phyloP scores from a whole-genome alignment of 2,329 filamentous ascomycete genomes.

The Teratosphaeria nubilosa region DNA sequence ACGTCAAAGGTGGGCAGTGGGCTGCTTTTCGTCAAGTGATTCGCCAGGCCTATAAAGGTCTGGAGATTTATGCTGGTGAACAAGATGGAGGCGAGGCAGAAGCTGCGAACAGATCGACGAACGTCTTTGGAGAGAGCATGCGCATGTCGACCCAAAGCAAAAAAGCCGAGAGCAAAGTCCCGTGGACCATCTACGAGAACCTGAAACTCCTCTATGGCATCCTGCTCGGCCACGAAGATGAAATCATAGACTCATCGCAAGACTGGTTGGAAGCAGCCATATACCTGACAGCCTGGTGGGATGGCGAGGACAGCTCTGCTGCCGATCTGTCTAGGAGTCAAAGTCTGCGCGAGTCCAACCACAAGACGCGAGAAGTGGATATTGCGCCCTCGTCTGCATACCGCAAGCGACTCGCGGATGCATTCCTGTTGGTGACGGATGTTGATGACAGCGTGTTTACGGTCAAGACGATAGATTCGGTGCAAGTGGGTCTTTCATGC shows the following conservation, averaged over 20 bases:
- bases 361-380: slow-evolving; percentile 37
- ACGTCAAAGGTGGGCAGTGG: slow-evolving; percentile 75
- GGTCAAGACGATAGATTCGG: slow-evolving; percentile 62
- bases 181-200: slow-evolving; percentile 83
- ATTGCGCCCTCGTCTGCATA: slow-evolving; percentile 56
- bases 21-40: slow-evolving; percentile 69
- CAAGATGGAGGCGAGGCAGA: slow-evolving; percentile 31
- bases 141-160: slow-evolving; percentile 51
- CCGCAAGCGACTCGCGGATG: slow-evolving; percentile 59
- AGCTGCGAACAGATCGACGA: slow-evolving; percentile 14
- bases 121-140: slow-evolving; percentile 44
- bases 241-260: slow-evolving; percentile 66
- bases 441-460: slow-evolving; percentile 58
- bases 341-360: slow-evolving; percentile 24
- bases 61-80: slow-evolving; percentile 63
- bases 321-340: slow-evolving; percentile 32
- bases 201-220: slow-evolving; percentile 72
- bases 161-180: slow-evolving; percentile 75
- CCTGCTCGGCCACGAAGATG: slow-evolving; percentile 62
- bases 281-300: slow-evolving; percentile 83
- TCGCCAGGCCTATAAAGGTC: slow-evolving; percentile 55
- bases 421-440: slow-evolving; percentile 56
- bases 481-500: slow-evolving; percentile 74
- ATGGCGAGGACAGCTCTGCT: slow-evolving; percentile 49
- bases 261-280: slow-evolving; percentile 90